phyloP scores from a whole-genome alignment of 139 green algal genomes.

The Coccomyxa sp. region DNA sequence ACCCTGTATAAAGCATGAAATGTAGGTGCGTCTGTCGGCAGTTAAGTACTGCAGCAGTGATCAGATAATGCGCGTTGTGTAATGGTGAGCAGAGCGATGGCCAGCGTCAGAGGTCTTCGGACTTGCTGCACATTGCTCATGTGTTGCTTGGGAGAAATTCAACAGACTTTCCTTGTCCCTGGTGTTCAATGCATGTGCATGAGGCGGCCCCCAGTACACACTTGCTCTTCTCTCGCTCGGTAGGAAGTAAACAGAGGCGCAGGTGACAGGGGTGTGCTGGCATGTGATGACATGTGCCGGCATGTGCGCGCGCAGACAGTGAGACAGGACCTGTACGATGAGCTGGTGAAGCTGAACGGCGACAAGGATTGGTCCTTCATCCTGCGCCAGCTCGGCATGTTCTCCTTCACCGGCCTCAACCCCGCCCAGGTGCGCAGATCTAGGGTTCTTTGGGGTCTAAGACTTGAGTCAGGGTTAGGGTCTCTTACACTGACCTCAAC shows the following conservation, averaged over 20 bases:
- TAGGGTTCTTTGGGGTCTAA: too few species aligned
- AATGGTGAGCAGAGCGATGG: not conserved
- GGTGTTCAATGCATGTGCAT: too few species aligned
- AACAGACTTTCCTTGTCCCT: too few species aligned
- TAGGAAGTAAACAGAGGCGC: too few species aligned
- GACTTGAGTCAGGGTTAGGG: too few species aligned
- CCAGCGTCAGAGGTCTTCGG: not conserved
- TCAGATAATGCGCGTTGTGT: not conserved
- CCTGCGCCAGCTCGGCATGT: slow-evolving; percentile 85
- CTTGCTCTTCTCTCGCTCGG: too few species aligned
- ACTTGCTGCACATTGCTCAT: not conserved
- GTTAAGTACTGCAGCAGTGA: not conserved
- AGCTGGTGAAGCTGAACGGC: slow-evolving; percentile 60
- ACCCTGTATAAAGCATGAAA: not conserved
- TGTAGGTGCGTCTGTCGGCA: not conserved
- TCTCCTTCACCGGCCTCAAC: slow-evolving; percentile 90
- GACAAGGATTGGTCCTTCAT: slow-evolving; percentile 92
- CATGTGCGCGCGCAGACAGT: slow-evolving; percentile 48
- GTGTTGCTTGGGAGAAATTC: too few species aligned
- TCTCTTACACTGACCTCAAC: not conserved
- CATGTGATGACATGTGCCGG: not conserved
- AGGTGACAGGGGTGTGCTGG: too few species aligned
- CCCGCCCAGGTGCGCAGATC: slow-evolving; percentile 42
- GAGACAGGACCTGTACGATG: slow-evolving; percentile 65
- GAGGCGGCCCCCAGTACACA: too few species aligned